Percentiles rank a stretch among this genome's conserved stretches.
Conservation (phyloP, 306 rosid genomes). For the Biancaea sappan region DNA sequence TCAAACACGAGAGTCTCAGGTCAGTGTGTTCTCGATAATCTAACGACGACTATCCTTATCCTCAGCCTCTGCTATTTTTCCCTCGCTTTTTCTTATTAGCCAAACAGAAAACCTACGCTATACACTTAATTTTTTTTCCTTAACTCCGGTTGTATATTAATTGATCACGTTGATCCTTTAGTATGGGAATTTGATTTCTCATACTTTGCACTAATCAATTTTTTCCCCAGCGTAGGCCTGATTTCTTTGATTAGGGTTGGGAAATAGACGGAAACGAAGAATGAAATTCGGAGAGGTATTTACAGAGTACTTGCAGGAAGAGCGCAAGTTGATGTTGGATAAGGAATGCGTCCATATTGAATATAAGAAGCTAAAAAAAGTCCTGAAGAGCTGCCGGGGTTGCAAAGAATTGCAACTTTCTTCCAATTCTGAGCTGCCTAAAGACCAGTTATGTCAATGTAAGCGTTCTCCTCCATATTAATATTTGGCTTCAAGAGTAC, state of each 20-base stretch:
- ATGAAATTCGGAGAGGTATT: constrained; percentile 85
- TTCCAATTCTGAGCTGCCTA: constrained; percentile 27
- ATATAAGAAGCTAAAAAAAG: constrained; percentile 76
- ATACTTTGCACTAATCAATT: neutral
- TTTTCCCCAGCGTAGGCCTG: neutral
- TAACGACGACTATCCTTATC: neutral
- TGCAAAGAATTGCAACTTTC: constrained; percentile 41
- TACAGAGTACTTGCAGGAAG: constrained; percentile 67
- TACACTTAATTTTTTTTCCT: neutral
- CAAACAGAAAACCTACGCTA: neutral
- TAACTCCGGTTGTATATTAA: too few relatives aligned
- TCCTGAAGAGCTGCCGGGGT: constrained; percentile 65
- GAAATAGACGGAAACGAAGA: neutral
- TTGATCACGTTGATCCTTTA: neutral
- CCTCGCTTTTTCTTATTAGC: neutral
- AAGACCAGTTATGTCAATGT: constrained; percentile 56
- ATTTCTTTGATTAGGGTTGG: constrained; percentile 40
- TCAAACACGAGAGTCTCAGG: neutral
- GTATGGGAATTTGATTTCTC: neutral
- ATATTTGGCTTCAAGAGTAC: neutral
- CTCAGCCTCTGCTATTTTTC: neutral
- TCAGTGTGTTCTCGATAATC: neutral
- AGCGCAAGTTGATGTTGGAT: constrained; percentile 53
- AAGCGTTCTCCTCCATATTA: constrained; percentile 19
- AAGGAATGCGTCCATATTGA: constrained; percentile 68